Evolutionary conservation across 164 flowering plant species (phyloP).

Genomic region (Magnolia changhungtana): DNA sequence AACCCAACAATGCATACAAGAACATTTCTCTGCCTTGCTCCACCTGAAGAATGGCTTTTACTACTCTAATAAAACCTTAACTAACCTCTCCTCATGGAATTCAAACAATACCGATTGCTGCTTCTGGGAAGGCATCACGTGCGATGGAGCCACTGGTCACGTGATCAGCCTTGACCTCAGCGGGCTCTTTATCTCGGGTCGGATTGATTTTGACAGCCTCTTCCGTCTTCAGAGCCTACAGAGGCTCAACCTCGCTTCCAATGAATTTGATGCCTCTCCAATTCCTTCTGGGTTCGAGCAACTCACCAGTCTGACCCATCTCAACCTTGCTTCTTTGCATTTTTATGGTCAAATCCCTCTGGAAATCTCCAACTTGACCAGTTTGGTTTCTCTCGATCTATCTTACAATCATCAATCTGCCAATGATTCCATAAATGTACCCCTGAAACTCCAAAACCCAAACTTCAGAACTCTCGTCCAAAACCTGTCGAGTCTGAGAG

Average conservation of each 20-base stretch:
- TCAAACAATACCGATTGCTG: conserved; percentile 27
- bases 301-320: too few relatives aligned
- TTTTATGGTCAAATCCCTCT: conserved; percentile 33
- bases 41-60: not conserved
- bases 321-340: too few relatives aligned
- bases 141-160: conserved; percentile 24
- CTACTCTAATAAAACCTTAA: not conserved
- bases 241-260: conserved; percentile 36
- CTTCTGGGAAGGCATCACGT: conserved; percentile 33
- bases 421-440: too few relatives aligned
- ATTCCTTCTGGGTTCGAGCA: too few relatives aligned
- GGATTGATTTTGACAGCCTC: not conserved
- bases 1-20: not conserved
- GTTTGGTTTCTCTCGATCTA: conserved; percentile 22
- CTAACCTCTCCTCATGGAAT: conserved; percentile 28
- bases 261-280: conserved; percentile 16
- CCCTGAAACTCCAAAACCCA: conserved; percentile 6
- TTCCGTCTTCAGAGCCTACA: conserved; percentile 17
- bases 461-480: conserved; percentile 20
- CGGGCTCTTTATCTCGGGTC: conserved; percentile 18
- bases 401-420: not conserved
- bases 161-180: conserved; percentile 34
- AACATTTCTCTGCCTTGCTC: not conserved
- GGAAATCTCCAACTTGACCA: conserved; percentile 25
- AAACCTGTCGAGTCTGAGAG: conserved; percentile 24